Evolutionary conservation across 1,139 yeast genomes (phyloP).

Genomic region (Pichia inconspicua): DNA sequence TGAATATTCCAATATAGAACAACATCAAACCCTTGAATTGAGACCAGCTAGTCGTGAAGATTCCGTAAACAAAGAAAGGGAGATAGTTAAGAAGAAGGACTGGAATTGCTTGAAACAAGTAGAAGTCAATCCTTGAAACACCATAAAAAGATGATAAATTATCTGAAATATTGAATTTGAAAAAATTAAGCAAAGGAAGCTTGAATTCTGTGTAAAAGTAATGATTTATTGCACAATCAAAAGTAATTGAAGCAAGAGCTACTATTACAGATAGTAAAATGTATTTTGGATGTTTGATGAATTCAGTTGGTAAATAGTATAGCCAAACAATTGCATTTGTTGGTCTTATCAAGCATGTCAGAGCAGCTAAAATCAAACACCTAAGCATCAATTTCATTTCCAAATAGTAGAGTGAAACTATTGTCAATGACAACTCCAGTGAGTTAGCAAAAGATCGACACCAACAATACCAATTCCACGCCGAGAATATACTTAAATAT

Average conservation of each 20-base stretch:
- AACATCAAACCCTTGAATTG: constrained; percentile 26
- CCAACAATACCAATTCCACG: constrained; percentile 75
- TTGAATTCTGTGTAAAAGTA: constrained; percentile 50
- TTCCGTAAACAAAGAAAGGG: constrained; percentile 50
- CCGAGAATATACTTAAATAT: constrained; percentile 52
- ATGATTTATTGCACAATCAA: constrained; percentile 45
- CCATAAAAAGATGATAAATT: constrained; percentile 83
- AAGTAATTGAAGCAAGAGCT: constrained; percentile 24
- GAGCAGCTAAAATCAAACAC: constrained; percentile 39
- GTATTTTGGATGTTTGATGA: constrained; percentile 8
- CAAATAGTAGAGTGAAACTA: constrained; percentile 66
- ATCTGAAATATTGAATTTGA: constrained; percentile 67
- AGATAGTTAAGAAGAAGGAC: constrained; percentile 57
- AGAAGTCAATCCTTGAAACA: constrained; percentile 76
- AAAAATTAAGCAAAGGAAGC: constrained; percentile 61
- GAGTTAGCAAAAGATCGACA: constrained; percentile 85
- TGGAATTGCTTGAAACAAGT: constrained; percentile 76
- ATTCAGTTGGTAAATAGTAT: constrained; percentile 26
- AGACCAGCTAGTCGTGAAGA: constrained; percentile 19
- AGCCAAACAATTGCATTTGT: constrained; percentile 76
- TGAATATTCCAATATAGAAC: constrained; percentile 46
- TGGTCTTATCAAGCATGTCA: constrained; percentile 69
- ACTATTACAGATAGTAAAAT: constrained; percentile 24
- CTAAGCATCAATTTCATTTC: constrained; percentile 37
- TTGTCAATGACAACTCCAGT: constrained; percentile 66